Base-by-base conservation (phyloP, 495 filamentous ascomycete species). In the Bathelium albidoporum region DNA sequence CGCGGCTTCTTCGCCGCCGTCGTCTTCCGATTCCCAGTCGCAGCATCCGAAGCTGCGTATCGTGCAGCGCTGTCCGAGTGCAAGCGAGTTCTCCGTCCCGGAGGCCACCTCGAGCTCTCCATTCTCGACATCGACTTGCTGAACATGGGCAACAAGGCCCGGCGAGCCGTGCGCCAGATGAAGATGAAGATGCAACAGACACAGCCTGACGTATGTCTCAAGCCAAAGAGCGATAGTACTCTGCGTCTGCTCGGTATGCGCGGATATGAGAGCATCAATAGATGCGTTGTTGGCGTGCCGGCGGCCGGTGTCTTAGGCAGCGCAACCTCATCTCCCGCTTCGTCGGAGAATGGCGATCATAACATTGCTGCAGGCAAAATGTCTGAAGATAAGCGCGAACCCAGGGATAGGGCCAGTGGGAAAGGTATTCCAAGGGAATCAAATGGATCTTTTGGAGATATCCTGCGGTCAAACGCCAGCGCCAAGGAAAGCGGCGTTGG, bases 251-350 rank as follows among this genome's bases (percentile, higher is more conserved):
- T 98, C 5, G 89, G 89, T 29, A 80, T 82, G 32, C 81, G 86
- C 36, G 94, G 93, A 0, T 97, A 96, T 67, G 82, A 85, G 43
- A 89, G 90, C 68, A 79, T 96, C 58, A 91, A 91, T 69, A 83
- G 88, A 26, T 97, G 93, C 72, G 86, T 91, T 63, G 87, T 97
- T 7, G 90, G 89, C 29, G 87, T 98, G 1, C 94, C 95, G 1
- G 90, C 90, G 0, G 91, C 90, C 2, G 91, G 90, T 29, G 80
- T 93, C 14, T 73, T 77, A 1, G 60, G 65, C 36, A 67, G 65
- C 44, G 63, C 66, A 14, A 68, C 69, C 26, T 39, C 60, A 31
- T 70, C 65, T 34, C 62, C 59, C n/a, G 24, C 34, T 11, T 55
- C 41, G 14, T 65, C 66, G n/a, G 63, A 67, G 14, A 55, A 61